These are phyloP conservation scores for Gossypium ekmanianum DNA, from an alignment of 345 rosid genomes.

Conservation along the genomic window DNA sequence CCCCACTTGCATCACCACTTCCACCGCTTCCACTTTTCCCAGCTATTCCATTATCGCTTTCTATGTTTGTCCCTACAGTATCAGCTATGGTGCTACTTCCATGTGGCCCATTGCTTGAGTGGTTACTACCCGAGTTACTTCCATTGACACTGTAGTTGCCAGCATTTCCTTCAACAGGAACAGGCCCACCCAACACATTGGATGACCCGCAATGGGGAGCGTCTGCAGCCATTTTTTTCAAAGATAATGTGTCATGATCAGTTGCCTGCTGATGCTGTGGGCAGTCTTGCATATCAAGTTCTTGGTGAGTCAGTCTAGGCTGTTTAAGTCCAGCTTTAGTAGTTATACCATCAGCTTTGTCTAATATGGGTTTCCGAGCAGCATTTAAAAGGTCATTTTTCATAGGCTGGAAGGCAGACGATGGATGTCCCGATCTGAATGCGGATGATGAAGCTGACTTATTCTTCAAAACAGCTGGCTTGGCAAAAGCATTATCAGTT, in stretches of 20 bases:
- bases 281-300: slow-evolving; percentile 24
- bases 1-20: slow-evolving; percentile 30
- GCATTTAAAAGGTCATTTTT: slow-evolving; percentile 23
- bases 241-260: slow-evolving; percentile 30
- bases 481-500: slow-evolving; percentile 29
- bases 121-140: slow-evolving; percentile 51
- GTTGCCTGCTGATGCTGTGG: slow-evolving; percentile 19
- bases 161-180: slow-evolving; percentile 32
- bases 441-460: slow-evolving; percentile 37
- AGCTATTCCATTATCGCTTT: slow-evolving; percentile 31
- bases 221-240: slow-evolving; percentile 33
- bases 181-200: slow-evolving; percentile 32
- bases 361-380: slow-evolving; percentile 21
- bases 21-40: slow-evolving; percentile 38
- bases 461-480: slow-evolving; percentile 31
- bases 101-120: slow-evolving; percentile 42
- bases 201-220: slow-evolving; percentile 45
- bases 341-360: slow-evolving; percentile 26
- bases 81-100: slow-evolving; percentile 37
- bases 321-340: slow-evolving; percentile 22
- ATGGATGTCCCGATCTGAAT: slow-evolving; percentile 28
- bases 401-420: slow-evolving; percentile 23
- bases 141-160: slow-evolving; percentile 41
- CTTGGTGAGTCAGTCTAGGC: slow-evolving; percentile 21
- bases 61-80: slow-evolving; percentile 31